Percentiles rank a stretch among this genome's conserved stretches.
phyloP scores from a whole-genome alignment of 2,329 filamentous ascomycete species.

The Scortechinia acanthostroma region DNA sequence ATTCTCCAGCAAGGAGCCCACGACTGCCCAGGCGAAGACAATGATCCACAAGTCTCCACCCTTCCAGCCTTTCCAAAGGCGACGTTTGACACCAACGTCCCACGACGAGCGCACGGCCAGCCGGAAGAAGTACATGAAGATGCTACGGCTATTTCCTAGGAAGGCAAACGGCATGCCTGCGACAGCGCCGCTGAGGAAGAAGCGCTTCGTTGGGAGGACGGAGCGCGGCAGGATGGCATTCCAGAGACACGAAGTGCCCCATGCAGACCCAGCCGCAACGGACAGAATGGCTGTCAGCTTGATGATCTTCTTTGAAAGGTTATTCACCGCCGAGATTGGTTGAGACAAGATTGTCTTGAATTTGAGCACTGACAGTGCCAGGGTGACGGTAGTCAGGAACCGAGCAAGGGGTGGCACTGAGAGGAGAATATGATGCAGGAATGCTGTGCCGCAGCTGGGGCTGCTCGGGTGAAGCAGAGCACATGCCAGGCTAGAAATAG shows the following conservation, averaged over 20 bases:
- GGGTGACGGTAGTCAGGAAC: neutral
- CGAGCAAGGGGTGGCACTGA: neutral
- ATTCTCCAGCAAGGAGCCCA: neutral
- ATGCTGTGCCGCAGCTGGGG: slow-evolving; percentile 2
- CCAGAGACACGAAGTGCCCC: neutral
- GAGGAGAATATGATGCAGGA: slow-evolving; percentile 2
- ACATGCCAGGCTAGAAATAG: neutral
- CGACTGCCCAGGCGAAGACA: neutral
- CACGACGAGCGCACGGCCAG: neutral
- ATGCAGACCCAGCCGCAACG: neutral
- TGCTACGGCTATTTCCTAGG: neutral
- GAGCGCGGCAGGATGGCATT: neutral
- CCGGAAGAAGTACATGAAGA: neutral
- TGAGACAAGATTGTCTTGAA: neutral
- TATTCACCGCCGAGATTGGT: neutral
- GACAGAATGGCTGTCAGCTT: neutral
- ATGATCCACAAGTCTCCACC: neutral
- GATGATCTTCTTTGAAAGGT: neutral
- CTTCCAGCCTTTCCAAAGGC: neutral
- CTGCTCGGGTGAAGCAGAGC: neutral
- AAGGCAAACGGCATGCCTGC: neutral
- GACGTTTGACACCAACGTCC: neutral
- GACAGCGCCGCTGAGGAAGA: slow-evolving; percentile 2
- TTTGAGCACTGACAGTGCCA: neutral
- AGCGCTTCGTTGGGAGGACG: neutral